phyloP scores from a whole-genome alignment of 495 filamentous ascomycete genomes.

The Lophium mytilinum region DNA sequence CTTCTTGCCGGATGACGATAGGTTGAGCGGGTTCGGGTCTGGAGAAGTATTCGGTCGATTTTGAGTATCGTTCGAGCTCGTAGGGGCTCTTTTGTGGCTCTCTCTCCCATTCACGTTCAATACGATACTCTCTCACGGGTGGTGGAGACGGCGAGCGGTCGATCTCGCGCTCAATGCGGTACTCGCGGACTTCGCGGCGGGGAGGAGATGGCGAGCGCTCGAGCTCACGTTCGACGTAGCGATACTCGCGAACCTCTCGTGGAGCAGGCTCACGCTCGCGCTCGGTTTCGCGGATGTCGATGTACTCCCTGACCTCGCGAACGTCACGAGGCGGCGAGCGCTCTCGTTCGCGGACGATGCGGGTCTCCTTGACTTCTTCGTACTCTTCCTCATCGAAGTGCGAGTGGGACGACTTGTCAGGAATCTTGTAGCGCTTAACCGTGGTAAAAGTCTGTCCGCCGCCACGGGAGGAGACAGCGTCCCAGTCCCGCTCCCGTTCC shows the following conservation, averaged over 20 bases:
- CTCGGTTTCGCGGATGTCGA: constrained; percentile 9
- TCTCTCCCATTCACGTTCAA: constrained; percentile 29
- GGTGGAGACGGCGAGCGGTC: constrained; percentile 25
- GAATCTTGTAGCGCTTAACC: constrained; percentile 36
- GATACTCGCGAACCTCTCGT: constrained; percentile 23
- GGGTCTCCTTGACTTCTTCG: constrained; percentile 26
- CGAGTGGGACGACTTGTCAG: constrained; percentile 18
- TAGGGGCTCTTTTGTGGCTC: constrained; percentile 23
- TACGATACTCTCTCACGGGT: constrained; percentile 26
- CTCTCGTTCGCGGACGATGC: constrained; percentile 26
- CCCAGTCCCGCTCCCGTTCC: constrained; percentile 27
- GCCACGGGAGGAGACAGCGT: constrained; percentile 14
- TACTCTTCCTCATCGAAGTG: constrained; percentile 20
- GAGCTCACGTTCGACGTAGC: constrained; percentile 28
- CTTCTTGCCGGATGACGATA: constrained; percentile 58
- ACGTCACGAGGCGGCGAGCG: constrained; percentile 5
- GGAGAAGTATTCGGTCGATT: constrained; percentile 61
- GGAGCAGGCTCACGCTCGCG: neutral
- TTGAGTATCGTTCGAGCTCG: constrained; percentile 55
- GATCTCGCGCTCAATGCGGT: constrained; percentile 28
- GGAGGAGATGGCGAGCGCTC: constrained; percentile 26
- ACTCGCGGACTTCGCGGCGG: constrained; percentile 25
- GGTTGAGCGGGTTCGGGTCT: constrained; percentile 51
- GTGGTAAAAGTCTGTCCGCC: constrained; percentile 31
- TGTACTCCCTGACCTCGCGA: constrained; percentile 17